Percentiles rank a stretch among this genome's conserved stretches.
Conservation (phyloP, 352 stramenopile genomes). For the Phytophthora hybrid region DNA sequence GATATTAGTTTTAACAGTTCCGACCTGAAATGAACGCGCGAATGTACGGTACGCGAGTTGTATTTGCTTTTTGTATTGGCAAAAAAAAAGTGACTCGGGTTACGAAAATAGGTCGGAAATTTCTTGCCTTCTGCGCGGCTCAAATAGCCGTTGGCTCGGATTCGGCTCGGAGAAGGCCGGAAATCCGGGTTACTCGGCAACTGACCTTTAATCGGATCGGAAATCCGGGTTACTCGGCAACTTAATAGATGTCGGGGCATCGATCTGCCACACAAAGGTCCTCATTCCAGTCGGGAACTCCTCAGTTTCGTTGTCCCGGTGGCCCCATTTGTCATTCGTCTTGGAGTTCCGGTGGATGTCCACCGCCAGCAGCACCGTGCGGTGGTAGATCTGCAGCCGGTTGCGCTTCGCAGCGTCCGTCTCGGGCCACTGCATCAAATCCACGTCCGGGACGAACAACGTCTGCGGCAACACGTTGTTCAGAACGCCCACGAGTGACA, state of each 20-base stretch:
- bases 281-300: conserved; percentile 27
- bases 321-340: conserved; percentile 46
- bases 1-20: no score
- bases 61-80: no score
- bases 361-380: conserved; percentile 48
- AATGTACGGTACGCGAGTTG: no score
- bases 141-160: no score
- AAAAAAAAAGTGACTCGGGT: no score
- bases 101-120: no score
- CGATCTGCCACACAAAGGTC: conserved; percentile 23
- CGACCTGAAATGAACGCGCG: no score
- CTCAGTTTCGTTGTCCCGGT: background rate
- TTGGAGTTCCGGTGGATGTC: conserved; percentile 57
- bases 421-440: conserved; percentile 37
- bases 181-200: no score
- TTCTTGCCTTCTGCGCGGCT: no score
- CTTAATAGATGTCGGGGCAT: background rate
- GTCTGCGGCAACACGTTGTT: conserved; percentile 57
- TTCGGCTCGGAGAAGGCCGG: no score
- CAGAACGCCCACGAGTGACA: conserved; percentile 59
- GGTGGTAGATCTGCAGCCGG: conserved; percentile 58
- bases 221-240: no score
- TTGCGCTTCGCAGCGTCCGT: conserved; percentile 37
- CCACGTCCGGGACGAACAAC: conserved; percentile 49
- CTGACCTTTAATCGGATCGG: no score